Evolutionary conservation across 2,329 filamentous ascomycete genomes (phyloP), one percentile per base, ranked within the genome.

Genomic region (Aspergillus piperis): DNA sequence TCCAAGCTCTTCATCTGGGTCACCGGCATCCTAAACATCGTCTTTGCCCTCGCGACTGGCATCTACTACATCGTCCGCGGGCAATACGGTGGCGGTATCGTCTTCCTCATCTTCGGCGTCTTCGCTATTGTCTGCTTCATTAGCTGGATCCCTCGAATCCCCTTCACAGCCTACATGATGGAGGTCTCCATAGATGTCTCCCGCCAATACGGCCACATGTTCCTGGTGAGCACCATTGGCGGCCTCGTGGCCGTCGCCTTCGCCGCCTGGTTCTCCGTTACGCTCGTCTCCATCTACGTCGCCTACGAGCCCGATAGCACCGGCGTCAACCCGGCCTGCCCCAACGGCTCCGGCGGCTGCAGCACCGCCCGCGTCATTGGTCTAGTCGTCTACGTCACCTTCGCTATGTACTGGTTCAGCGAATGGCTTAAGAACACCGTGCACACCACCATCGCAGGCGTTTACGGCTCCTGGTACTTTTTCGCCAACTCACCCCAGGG

Each of bases 381-480:
- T 0, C 78, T 97, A 30, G 81, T 96, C 5, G 90, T 89, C 17
- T 97, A 96, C 73, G 85, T 92, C 66, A 96, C 92, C 0, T 97
- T 98, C 70, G 89, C 92, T 56, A 91, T 88, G 77, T 97, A 96
- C 78, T 98, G 94, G 94, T 88, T 96, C 65, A 89, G 90, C 1
- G 94, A 98, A 74, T 94, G 90, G 84, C 80, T 97, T 68, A 97
- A 97, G 81, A 96, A 96, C 77, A 92, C 91, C 0, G 91, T 96
- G 50, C 92, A 98, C 73, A 90, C 89, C 2, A 92, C 88, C 23
- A 90, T 96, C 60, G 90, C 92, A 0, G 93, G 94, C 0, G 88
- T 96, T 0, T 97, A 96, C 69, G 93, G 92, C 1, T 89, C 90
- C 0, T 98, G 94, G 94, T 98, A 96, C 79, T 97, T 96, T 74